Evolutionary conservation across 176 grass and related monocot genomes (phyloP), one percentile per base, ranked within the genome.

Genomic region (Melocanna baccifera): DNA sequence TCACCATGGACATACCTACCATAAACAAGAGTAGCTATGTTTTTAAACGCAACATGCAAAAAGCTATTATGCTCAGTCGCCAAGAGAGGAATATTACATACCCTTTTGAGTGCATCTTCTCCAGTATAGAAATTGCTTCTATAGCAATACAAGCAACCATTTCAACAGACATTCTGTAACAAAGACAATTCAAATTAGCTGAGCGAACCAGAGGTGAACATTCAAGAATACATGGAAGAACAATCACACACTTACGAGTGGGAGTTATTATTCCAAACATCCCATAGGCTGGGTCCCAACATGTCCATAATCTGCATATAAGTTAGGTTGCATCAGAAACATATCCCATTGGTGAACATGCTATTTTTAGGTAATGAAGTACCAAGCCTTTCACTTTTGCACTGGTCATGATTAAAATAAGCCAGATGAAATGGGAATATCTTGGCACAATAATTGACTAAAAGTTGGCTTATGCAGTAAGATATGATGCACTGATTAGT

Each of bases 141-240:
- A 97, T 97, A 63, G 94, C 94, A 86, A 97, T 97, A 75, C 94
- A 97, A 84, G 92, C 94, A 79, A 97, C 94, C 94, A 97, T 97
- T 90, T 97, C 92, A 86, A 92, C 86, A 65, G 95, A 91, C 95
- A 97, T 97, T 28, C 95, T 94, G 78, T 59, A 87, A 85, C 66
- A 42, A 9, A 66, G 48, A 80, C 37, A 74, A 64, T 72, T 55
- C 1, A 37, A 22, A 79, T 59, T 65, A 81, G 66, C 1, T 67
- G 37, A 25, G 14, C 29, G 73, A 77, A 29, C 1, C 50, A 82
- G 15, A 85, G 5, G 22, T 81, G 19, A 66, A 90, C 66, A 36
- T 77, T 39, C 3, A 82, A 62, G 57, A 73, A 84, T 58, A 81
- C 20, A 59, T 43, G 32, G 28, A 72, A 37, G 16, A 52, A 46